Evolutionary conservation across 176 grass and related monocot species (phyloP).

Genomic region (Triticum dicoccoides): DNA sequence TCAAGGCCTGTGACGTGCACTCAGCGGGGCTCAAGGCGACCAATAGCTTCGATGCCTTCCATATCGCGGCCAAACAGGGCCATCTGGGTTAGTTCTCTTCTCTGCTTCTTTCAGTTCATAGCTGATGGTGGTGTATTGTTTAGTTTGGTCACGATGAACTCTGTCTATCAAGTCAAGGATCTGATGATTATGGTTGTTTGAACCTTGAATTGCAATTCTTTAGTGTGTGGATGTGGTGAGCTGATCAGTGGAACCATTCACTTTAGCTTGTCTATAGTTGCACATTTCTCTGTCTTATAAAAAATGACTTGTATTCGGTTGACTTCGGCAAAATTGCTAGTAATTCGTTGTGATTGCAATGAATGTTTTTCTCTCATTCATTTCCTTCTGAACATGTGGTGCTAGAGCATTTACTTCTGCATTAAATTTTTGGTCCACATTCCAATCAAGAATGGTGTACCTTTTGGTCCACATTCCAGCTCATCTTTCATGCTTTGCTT

Average conservation of each 20-base stretch:
- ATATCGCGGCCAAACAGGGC: slow-evolving; percentile 88
- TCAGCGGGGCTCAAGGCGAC: slow-evolving; percentile 72
- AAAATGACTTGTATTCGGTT: slow-evolving; percentile 6
- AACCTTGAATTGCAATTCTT: not conserved
- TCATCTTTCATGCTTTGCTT: not conserved
- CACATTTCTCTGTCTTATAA: slow-evolving; percentile 9
- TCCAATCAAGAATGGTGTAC: not conserved
- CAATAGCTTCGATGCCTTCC: slow-evolving; percentile 81
- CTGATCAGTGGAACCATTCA: not conserved
- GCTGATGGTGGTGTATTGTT: not conserved
- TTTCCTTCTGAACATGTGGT: not conserved
- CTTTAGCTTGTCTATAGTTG: not conserved
- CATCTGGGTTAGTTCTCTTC: slow-evolving; percentile 68
- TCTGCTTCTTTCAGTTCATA: not conserved
- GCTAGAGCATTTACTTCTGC: slow-evolving; percentile 10
- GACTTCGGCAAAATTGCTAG: not conserved
- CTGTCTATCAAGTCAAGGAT: not conserved
- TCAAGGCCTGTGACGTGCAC: slow-evolving; percentile 64
- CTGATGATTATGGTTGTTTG: not conserved
- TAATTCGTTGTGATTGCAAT: not conserved
- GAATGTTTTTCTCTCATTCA: not conserved
- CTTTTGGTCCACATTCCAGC: not conserved
- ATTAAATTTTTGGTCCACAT: slow-evolving; percentile 12
- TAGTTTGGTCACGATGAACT: not conserved
- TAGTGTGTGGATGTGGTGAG: not conserved